Evolutionary conservation across 2,329 filamentous ascomycete species (phyloP).

Genomic region (Teratosphaeria gauchensis): DNA sequence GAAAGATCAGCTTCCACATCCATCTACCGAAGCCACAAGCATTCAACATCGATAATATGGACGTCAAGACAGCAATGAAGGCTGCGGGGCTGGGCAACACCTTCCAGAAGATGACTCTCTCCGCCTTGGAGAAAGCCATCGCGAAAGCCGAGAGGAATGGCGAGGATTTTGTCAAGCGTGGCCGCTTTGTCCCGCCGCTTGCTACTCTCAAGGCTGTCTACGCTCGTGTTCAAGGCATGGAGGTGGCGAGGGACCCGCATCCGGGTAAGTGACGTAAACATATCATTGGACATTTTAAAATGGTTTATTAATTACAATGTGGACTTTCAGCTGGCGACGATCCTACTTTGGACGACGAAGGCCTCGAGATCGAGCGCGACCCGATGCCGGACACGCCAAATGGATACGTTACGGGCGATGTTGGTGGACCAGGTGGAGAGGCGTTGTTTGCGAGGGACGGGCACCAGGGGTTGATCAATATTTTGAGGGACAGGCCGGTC

Average conservation of each 20-base stretch:
- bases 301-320: not conserved
- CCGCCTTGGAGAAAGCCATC: not conserved
- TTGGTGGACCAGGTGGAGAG: not conserved
- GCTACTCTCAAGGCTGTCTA: not conserved
- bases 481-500: not conserved
- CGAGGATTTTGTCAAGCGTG: not conserved
- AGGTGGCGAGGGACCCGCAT: not conserved
- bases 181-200: not conserved
- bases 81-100: not conserved
- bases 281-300: too few relatives aligned
- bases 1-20: not conserved
- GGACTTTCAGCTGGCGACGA: not conserved
- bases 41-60: not conserved
- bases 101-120: not conserved
- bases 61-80: not conserved
- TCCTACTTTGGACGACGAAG: not conserved
- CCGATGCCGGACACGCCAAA: not conserved
- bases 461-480: not conserved
- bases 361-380: not conserved
- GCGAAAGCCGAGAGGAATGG: not conserved
- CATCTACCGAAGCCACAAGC: not conserved
- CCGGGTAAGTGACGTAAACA: not conserved
- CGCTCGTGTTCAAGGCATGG: not conserved
- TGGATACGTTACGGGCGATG: not conserved
- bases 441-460: not conserved